Conservation (phyloP, 768 basidiomycete genomes). For the Vishniacozyma victoriae region DNA sequence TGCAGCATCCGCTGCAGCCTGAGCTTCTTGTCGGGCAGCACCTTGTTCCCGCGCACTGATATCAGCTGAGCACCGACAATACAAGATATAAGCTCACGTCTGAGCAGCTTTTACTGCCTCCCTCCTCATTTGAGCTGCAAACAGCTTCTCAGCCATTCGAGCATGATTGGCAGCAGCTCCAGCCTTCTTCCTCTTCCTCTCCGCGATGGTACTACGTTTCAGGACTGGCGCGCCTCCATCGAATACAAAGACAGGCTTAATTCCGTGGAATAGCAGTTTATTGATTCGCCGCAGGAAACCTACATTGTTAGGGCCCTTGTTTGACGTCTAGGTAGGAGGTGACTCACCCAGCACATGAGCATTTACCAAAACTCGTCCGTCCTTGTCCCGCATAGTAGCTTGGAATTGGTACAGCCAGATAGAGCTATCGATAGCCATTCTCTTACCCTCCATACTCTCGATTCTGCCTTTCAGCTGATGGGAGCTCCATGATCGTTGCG, state of each 20-base stretch:
- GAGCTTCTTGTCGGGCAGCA: constrained; percentile 18
- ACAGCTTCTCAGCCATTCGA: constrained; percentile 80
- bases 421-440: constrained; percentile 94
- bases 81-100: constrained; percentile 31
- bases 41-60: constrained; percentile 13
- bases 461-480: constrained; percentile 54
- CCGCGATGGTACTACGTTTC: constrained; percentile 82
- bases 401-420: constrained; percentile 99
- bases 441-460: constrained; percentile 90
- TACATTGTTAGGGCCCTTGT: constrained; percentile 1
- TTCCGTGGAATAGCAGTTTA: constrained; percentile 93
- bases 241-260: constrained; percentile 97
- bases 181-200: constrained; percentile 81
- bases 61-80: not conserved
- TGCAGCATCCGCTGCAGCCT: constrained; percentile 7
- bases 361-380: constrained; percentile 81
- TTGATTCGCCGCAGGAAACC: constrained; percentile 63
- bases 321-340: not conserved
- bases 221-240: constrained; percentile 91
- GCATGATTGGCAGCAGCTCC: constrained; percentile 81
- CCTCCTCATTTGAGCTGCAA: constrained; percentile 86
- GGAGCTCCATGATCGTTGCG: not conserved
- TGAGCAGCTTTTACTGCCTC: constrained; percentile 67
- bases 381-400: constrained; percentile 97
- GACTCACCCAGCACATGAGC: constrained; percentile 80